Evolutionary conservation across 139 green algal genomes (phyloP).

Genomic region (Tetradesmus lagerheimii): DNA sequence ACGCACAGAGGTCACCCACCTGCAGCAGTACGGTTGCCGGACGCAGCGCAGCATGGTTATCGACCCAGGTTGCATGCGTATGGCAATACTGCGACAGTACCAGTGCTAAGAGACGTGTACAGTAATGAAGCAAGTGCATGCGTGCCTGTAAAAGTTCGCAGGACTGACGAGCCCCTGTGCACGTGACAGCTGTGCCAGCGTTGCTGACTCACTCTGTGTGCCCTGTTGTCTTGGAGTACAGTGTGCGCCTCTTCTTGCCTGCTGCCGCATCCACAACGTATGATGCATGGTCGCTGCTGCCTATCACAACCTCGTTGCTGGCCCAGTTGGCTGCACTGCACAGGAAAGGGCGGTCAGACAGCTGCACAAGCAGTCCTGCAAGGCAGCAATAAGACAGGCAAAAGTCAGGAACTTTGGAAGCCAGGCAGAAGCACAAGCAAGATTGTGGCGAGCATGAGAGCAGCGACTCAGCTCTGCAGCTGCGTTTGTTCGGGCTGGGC

Average conservation of each 20-base stretch:
- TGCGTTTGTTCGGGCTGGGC: no score
- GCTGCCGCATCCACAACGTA: constrained; percentile 73
- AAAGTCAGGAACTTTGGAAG: constrained; percentile 13
- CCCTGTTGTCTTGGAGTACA: constrained; percentile 80
- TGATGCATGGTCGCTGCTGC: constrained; percentile 82
- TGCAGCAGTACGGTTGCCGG: neutral
- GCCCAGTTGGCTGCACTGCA: constrained; percentile 74
- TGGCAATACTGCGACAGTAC: no score
- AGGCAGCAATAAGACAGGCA: neutral
- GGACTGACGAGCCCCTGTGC: no score
- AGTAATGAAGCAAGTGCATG: no score
- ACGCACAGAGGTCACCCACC: constrained; percentile 71
- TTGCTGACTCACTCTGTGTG: constrained; percentile 81
- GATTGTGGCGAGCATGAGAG: no score
- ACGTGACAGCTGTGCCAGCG: neutral
- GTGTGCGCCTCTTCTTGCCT: constrained; percentile 62
- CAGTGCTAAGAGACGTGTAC: no score
- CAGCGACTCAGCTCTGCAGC: no score
- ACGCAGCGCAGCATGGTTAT: no score
- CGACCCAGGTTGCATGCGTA: no score
- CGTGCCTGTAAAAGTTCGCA: no score
- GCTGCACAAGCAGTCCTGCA: constrained; percentile 58
- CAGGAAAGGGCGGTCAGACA: constrained; percentile 71
- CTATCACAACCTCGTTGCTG: constrained; percentile 65
- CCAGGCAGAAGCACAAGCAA: neutral